Percentiles rank a stretch among this genome's conserved stretches.
Evolutionary conservation across 129 eudicot genomes (phyloP).

Genomic region (Flaveria brownii): DNA sequence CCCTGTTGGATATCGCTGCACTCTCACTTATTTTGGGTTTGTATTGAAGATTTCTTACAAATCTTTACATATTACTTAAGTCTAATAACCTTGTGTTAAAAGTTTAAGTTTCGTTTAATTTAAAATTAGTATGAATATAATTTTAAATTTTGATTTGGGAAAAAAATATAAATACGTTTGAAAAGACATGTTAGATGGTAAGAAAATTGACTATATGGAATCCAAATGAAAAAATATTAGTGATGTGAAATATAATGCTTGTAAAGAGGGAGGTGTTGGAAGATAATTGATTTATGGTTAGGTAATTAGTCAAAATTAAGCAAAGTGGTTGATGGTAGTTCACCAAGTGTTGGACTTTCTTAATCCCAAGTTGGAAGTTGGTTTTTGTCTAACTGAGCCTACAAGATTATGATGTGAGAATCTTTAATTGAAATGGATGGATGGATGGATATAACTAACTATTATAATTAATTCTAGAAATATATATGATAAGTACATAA

Average conservation of each 20-base stretch:
- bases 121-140: no score
- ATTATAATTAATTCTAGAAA: neutral
- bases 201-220: neutral
- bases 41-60: no score
- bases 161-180: neutral
- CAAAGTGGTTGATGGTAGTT: slow-evolving; percentile 39
- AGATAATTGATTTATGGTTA: neutral
- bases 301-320: slow-evolving; percentile 31
- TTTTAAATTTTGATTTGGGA: no score
- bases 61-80: no score
- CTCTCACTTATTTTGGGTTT: no score
- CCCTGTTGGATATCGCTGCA: no score
- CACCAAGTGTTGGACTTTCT: slow-evolving; percentile 43
- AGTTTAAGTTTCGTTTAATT: no score
- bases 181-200: neutral
- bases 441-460: neutral
- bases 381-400: slow-evolving; percentile 8
- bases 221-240: neutral
- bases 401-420: slow-evolving; percentile 22
- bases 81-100: no score
- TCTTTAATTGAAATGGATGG: neutral
- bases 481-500: neutral
- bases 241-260: slow-evolving; percentile 12
- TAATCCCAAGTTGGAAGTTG: slow-evolving; percentile 27
- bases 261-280: slow-evolving; percentile 14